Conservation (phyloP, 441 rosid genomes). For the Populus hybrid region DNA sequence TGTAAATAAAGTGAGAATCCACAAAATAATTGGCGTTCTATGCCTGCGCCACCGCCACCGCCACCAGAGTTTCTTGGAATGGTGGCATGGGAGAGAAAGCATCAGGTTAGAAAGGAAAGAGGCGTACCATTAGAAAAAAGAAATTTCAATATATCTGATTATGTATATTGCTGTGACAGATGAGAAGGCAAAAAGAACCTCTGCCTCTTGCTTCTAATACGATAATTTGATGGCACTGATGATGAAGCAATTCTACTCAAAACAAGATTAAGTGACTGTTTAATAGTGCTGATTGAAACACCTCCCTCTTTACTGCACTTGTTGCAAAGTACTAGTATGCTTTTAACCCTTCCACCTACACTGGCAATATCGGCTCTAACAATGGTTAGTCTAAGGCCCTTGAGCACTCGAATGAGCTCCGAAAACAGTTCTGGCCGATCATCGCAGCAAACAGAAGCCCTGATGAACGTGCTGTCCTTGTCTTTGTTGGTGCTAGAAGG, state of each 20-base stretch:
- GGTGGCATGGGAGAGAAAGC: neutral
- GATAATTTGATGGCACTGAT: slow-evolving; percentile 40
- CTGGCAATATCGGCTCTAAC: slow-evolving; percentile 58
- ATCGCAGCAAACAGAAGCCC: slow-evolving; percentile 72
- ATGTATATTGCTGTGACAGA: slow-evolving; percentile 18
- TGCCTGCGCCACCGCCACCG: neutral
- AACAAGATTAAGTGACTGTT: slow-evolving; percentile 56
- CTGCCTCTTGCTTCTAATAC: slow-evolving; percentile 86
- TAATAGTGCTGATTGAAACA: slow-evolving; percentile 35
- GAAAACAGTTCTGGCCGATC: slow-evolving; percentile 74
- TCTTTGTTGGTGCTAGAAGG: neutral
- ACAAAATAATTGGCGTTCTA: neutral
- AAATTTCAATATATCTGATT: neutral
- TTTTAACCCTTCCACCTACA: slow-evolving; percentile 71
- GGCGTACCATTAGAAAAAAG: neutral
- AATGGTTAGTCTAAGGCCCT: slow-evolving; percentile 44
- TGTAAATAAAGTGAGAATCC: neutral
- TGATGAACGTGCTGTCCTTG: slow-evolving; percentile 32
- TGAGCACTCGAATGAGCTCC: slow-evolving; percentile 60
- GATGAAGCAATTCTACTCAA: slow-evolving; percentile 58
- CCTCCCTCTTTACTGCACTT: slow-evolving; percentile 20
- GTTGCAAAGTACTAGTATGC: slow-evolving; percentile 50
- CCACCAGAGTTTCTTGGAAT: neutral
- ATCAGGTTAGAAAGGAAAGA: neutral
- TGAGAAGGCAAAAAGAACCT: too few species aligned